Percentiles rank a stretch among this genome's conserved stretches.
phyloP scores from a whole-genome alignment of 768 basidiomycete species.

The Russula griseocarnosa region DNA sequence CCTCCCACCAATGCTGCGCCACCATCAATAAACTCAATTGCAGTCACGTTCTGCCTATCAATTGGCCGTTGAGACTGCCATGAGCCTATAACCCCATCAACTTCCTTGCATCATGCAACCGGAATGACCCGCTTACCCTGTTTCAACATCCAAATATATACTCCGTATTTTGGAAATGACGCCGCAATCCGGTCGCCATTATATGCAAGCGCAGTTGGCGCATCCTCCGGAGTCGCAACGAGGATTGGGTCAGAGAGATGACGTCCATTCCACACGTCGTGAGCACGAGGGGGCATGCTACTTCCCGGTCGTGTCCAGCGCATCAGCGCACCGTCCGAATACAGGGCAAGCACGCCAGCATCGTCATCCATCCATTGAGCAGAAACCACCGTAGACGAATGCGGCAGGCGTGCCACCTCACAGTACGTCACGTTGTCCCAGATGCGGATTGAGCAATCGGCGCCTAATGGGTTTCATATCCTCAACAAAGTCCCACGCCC shows the following conservation, averaged over 20 bases:
- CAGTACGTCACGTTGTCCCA: slow-evolving; percentile 47
- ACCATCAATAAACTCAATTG: slow-evolving; percentile 58
- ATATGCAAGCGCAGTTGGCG: slow-evolving; percentile 28
- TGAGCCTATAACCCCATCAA: slow-evolving; percentile 40
- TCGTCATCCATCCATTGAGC: slow-evolving; percentile 50
- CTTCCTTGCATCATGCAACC: slow-evolving; percentile 31
- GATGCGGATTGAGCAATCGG: slow-evolving; percentile 55
- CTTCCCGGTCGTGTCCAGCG: slow-evolving; percentile 58
- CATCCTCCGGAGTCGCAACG: slow-evolving; percentile 18
- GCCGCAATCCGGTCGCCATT: slow-evolving; percentile 26
- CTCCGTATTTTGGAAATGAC: slow-evolving; percentile 26
- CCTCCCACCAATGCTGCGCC: slow-evolving; percentile 64
- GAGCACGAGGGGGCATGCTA: slow-evolving; percentile 22
- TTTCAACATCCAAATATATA: slow-evolving; percentile 28
- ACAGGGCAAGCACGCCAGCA: slow-evolving; percentile 28
- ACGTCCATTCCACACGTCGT: slow-evolving; percentile 26
- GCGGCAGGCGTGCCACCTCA: slow-evolving; percentile 56
- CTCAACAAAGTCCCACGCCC: not conserved
- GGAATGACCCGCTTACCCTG: slow-evolving; percentile 33
- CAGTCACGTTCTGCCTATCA: slow-evolving; percentile 57
- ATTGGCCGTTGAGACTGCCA: slow-evolving; percentile 67
- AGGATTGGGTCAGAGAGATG: slow-evolving; percentile 19
- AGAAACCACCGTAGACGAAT: slow-evolving; percentile 47
- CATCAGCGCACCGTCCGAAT: slow-evolving; percentile 53
- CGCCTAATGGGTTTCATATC: slow-evolving; percentile 41